A percentile compares a stretch with the other conserved stretches of the same genome.
phyloP scores from a whole-genome alignment of 208 protist species.

The Chromosphaera perkinsii region DNA sequence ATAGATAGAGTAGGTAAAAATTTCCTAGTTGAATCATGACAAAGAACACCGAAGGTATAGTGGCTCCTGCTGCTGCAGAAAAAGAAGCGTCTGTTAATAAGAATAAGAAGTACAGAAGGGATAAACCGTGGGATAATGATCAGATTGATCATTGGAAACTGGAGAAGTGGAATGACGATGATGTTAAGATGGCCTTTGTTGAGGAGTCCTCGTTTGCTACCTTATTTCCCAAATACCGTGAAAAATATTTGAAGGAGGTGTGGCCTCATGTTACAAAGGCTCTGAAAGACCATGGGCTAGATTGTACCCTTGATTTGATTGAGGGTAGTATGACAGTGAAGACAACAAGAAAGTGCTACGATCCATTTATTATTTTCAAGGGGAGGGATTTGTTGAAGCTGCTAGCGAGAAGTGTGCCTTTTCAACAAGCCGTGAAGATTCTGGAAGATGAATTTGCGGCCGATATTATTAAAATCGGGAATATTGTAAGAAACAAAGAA shows the following conservation, averaged over 20 bases:
- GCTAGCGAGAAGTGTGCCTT: slow-evolving; percentile 85
- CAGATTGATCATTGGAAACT: slow-evolving; percentile 68
- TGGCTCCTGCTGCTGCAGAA: background rate
- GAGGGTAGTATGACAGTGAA: slow-evolving; percentile 91
- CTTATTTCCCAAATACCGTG: slow-evolving; percentile 95
- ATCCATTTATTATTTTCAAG: slow-evolving; percentile 97
- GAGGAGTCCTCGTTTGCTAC: slow-evolving; percentile 91
- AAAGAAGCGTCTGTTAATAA: slow-evolving; percentile 29
- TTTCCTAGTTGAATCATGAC: background rate
- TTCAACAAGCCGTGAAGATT: slow-evolving; percentile 90
- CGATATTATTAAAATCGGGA: slow-evolving; percentile 97
- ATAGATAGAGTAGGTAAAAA: background rate
- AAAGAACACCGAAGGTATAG: background rate
- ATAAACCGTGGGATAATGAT: slow-evolving; percentile 64
- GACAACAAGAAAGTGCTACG: slow-evolving; percentile 95
- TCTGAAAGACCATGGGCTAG: slow-evolving; percentile 80
- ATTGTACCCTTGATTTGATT: slow-evolving; percentile 86
- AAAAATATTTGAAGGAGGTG: slow-evolving; percentile 89
- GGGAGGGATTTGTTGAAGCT: slow-evolving; percentile 91
- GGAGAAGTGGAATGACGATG: slow-evolving; percentile 48
- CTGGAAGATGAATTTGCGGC: slow-evolving; percentile 91
- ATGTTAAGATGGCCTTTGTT: slow-evolving; percentile 36
- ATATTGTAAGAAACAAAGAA: slow-evolving; percentile 85
- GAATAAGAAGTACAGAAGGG: slow-evolving; percentile 48
- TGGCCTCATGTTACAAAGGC: slow-evolving; percentile 83